phyloP scores from a whole-genome alignment of 441 rosid species.

The Bocquillonia castaneifolia region DNA sequence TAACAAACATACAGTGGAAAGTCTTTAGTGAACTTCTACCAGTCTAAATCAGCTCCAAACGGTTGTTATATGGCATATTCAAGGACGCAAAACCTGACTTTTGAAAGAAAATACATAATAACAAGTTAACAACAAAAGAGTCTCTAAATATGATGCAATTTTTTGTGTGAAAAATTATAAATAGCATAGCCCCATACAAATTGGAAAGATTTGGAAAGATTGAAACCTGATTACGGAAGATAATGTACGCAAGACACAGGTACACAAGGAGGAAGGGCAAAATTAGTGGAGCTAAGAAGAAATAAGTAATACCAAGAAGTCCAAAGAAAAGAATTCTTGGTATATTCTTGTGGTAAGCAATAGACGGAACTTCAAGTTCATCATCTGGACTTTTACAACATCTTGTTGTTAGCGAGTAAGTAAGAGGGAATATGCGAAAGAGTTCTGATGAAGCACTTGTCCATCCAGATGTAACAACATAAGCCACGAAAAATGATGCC shows the following conservation, averaged over 20 bases:
- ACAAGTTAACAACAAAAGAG: not conserved
- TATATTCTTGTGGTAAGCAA: constrained; percentile 65
- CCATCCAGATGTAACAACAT: constrained; percentile 95
- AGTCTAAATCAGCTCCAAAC: not conserved
- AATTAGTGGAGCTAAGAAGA: constrained; percentile 92
- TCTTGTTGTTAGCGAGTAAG: constrained; percentile 43
- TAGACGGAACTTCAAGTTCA: constrained; percentile 62
- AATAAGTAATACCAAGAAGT: constrained; percentile 82
- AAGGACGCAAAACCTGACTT: not conserved
- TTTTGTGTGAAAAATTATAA: not conserved
- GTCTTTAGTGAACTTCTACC: not conserved
- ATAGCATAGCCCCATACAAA: not conserved
- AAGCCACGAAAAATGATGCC: constrained; percentile 90
- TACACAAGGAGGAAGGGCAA: constrained; percentile 84
- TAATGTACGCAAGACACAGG: constrained; percentile 73
- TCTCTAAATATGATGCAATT: not conserved
- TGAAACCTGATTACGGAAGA: constrained; percentile 78
- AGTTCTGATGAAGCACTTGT: constrained; percentile 81
- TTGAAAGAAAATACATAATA: not conserved
- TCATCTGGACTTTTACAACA: constrained; percentile 39
- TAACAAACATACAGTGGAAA: not conserved
- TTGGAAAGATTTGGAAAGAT: constrained; percentile 15
- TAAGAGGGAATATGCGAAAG: constrained; percentile 59
- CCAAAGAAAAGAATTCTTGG: constrained; percentile 68
- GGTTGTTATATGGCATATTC: not conserved